phyloP scores from a whole-genome alignment of 2,329 filamentous ascomycete genomes.

The Hypoxylon sp. region DNA sequence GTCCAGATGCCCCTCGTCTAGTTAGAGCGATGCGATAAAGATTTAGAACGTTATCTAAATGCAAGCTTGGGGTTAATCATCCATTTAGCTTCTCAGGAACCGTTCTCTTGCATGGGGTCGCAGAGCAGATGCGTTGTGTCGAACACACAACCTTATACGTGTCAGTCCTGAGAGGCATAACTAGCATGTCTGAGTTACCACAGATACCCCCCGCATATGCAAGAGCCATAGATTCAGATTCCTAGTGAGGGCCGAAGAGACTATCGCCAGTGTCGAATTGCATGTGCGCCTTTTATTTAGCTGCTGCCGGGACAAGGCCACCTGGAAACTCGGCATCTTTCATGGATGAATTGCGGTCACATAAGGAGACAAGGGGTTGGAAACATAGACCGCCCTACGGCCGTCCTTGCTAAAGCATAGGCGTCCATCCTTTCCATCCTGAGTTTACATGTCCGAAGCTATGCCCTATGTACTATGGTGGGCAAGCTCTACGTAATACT shows the following conservation, averaged over 20 bases:
- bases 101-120: slow-evolving; percentile 45
- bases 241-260: slow-evolving; percentile 41
- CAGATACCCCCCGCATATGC: slow-evolving; percentile 43
- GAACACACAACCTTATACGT: slow-evolving; percentile 53
- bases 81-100: slow-evolving; percentile 47
- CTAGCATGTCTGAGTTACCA: slow-evolving; percentile 43
- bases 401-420: slow-evolving; percentile 24
- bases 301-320: slow-evolving; percentile 19
- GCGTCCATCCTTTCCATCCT: slow-evolving; percentile 38
- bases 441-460: slow-evolving; percentile 34
- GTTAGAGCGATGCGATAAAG: slow-evolving; percentile 32
- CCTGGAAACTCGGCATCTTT: slow-evolving; percentile 31
- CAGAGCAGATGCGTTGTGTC: slow-evolving; percentile 44
- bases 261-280: slow-evolving; percentile 37
- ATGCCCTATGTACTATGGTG: slow-evolving; percentile 32
- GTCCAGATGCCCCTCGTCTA: slow-evolving; percentile 16
- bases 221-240: slow-evolving; percentile 44
- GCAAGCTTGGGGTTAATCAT: slow-evolving; percentile 38
- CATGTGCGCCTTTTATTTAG: slow-evolving; percentile 33
- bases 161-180: slow-evolving; percentile 52
- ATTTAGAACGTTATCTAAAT: slow-evolving; percentile 36
- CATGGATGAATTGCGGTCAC: slow-evolving; percentile 35
- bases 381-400: slow-evolving; percentile 34
- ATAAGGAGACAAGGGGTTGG: slow-evolving; percentile 25
- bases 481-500: slow-evolving; percentile 10